Evolutionary conservation across 2,329 filamentous ascomycete species (phyloP).

Genomic region (Fusarium scirpi): DNA sequence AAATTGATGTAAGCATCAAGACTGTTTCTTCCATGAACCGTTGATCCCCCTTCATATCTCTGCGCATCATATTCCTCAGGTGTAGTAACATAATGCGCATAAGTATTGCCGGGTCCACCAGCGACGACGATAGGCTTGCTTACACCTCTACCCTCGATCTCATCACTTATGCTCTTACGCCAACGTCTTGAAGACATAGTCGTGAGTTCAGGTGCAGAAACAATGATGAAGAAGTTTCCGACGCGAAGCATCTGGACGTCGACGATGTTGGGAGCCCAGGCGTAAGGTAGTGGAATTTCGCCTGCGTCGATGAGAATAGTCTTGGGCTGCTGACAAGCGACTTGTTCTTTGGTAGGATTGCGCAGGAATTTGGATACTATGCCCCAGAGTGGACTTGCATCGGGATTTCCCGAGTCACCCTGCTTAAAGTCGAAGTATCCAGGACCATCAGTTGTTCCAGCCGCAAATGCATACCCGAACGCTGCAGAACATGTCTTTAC

Average conservation of each 20-base stretch:
- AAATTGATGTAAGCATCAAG: slow-evolving; percentile 14
- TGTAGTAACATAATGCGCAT: slow-evolving; percentile 10
- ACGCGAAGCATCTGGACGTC: slow-evolving; percentile 16
- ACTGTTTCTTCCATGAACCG: slow-evolving; percentile 7
- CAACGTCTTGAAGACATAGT: slow-evolving; percentile 19
- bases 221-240: slow-evolving; percentile 13
- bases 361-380: slow-evolving; percentile 13
- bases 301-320: slow-evolving; percentile 13
- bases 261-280: slow-evolving; percentile 13
- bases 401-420: background rate
- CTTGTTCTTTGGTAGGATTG: slow-evolving; percentile 7
- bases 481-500: slow-evolving; percentile 8
- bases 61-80: slow-evolving; percentile 18
- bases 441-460: slow-evolving; percentile 12
- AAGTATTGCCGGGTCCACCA: slow-evolving; percentile 6
- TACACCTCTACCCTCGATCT: background rate
- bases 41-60: slow-evolving; percentile 9
- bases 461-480: background rate
- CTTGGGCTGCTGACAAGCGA: background rate
- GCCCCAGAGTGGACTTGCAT: slow-evolving; percentile 9
- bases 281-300: background rate
- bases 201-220: background rate
- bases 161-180: slow-evolving; percentile 6
- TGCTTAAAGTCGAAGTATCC: slow-evolving; percentile 22
- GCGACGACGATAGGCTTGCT: slow-evolving; percentile 5